Base-by-base conservation (phyloP, 2,329 filamentous ascomycete species). In the Sporothrix phasma region DNA sequence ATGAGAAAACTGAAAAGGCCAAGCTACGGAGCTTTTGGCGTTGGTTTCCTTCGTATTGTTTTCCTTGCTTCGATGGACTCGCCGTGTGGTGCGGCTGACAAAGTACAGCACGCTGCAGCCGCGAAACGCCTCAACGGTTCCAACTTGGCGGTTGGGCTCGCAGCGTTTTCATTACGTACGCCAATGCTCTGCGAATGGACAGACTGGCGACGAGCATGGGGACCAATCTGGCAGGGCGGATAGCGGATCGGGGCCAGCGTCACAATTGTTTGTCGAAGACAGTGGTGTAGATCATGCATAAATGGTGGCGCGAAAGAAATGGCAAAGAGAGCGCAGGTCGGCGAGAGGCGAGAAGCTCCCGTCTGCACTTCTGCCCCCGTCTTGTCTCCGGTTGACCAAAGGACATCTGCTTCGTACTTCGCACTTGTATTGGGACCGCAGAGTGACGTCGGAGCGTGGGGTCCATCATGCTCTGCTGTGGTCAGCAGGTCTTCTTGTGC, bases 81-180 rank as follows among this genome's bases (percentile, higher is more conserved):
- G n/a, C n/a, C n/a, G n/a, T n/a, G n/a, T n/a, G n/a, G n/a, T n/a
- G n/a, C n/a, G n/a, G n/a, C n/a, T n/a, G n/a, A n/a, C n/a, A n/a
- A n/a, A n/a, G n/a, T 31, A 56, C 37, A 17, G 59, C 43, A 62
- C 47, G 47, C 47, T 43, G 24, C 5, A 31, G 61, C 47, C 49
- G 49, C 61, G 41, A 56, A 63, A 56, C 51, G 26, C 29, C 8
- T 22, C 26, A 63, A 56, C 51, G 26, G 39, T 5, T 22, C 26
- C 22, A 8, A 6, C 17, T 3, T 24, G 17, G 37, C 10, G 19
- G 29, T 19, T 34, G 41, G 41, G 17, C 31, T 26, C 29, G 29
- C 64, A 34, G 56, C 7, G 60, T 66, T 60, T 66, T n/a, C 65
- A 65, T 65, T 66, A 65, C 65, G 63, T 65, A 64, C 63, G 5